Evolutionary conservation across 148 eudicot genomes (phyloP), one percentile per base, ranked within the genome.

Genomic region (Salicornia ramosissima): DNA sequence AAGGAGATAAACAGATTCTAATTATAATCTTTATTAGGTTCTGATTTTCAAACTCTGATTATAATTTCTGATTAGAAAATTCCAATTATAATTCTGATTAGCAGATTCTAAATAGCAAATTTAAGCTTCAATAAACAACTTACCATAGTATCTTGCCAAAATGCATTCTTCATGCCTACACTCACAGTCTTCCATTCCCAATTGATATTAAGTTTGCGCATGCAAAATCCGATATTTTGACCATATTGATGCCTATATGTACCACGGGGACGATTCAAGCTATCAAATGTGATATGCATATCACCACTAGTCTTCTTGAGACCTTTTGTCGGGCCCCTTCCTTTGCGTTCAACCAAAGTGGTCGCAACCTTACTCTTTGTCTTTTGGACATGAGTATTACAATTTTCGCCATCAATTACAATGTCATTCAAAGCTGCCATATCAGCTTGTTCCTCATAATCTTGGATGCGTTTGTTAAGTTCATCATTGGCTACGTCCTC

Each of bases 71-170:
- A n/a, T n/a, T n/a, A n/a, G n/a, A n/a, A n/a, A n/a, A n/a, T n/a
- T n/a, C n/a, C n/a, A n/a, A n/a, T n/a, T n/a, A n/a, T n/a, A n/a
- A n/a, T n/a, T n/a, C n/a, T n/a, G n/a, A n/a, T n/a, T n/a, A n/a
- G n/a, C n/a, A n/a, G n/a, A n/a, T n/a, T n/a, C n/a, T n/a, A n/a
- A n/a, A n/a, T n/a, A n/a, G n/a, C n/a, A n/a, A n/a, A n/a, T n/a
- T n/a, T n/a, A n/a, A n/a, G n/a, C n/a, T 55, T 18, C 22, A 18
- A 18, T 54, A 25, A 16, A 60, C 29, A 0, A 16, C 2, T 62
- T 62, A 62, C 49, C 66, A 62, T 62, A 18, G 66, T 39, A 15
- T 62, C 66, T 19, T 62, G 47, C 66, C 66, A 62, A 14, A 62
- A 3, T 19, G 43, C 5, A 3, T 62, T 18, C 49, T 26, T 62